Evolutionary conservation across 306 rosid species (phyloP).

Genomic region (Begonia peltatifolia): DNA sequence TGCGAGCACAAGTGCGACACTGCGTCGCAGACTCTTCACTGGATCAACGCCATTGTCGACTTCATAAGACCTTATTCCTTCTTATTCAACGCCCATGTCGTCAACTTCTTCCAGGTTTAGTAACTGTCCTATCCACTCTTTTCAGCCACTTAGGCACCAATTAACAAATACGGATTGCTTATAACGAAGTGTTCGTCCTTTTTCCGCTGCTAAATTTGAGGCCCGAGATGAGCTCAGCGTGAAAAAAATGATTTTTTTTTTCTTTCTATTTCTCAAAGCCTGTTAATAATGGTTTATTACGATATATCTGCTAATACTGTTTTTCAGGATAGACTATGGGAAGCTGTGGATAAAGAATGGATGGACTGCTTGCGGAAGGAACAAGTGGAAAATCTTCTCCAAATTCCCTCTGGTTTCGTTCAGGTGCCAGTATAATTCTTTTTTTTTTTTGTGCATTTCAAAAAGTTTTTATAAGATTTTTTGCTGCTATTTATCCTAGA

Average conservation of each 20-base stretch:
- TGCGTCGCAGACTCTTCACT: slow-evolving; percentile 29
- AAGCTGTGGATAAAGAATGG: slow-evolving; percentile 61
- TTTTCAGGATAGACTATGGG: slow-evolving; percentile 61
- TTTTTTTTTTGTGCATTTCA: neutral
- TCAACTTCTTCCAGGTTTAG: slow-evolving; percentile 66
- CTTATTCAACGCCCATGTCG: slow-evolving; percentile 52
- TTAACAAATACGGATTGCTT: neutral
- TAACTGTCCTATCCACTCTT: neutral
- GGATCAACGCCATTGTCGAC: slow-evolving; percentile 62
- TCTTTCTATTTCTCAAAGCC: neutral
- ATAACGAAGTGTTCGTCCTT: neutral
- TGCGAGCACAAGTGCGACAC: slow-evolving; percentile 42
- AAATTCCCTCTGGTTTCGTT: slow-evolving; percentile 60
- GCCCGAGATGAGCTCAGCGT: neutral
- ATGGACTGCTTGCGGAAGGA: slow-evolving; percentile 59
- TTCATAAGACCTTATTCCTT: slow-evolving; percentile 39
- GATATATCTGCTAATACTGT: slow-evolving; percentile 1
- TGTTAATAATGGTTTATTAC: neutral
- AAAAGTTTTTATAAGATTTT: too few relatives aligned
- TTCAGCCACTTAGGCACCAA: neutral
- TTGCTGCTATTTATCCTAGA: too few relatives aligned
- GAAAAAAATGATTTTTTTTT: neutral
- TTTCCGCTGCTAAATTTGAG: neutral
- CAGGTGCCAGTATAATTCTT: slow-evolving; percentile 24
- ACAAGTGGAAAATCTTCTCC: slow-evolving; percentile 47